These are phyloP conservation scores for Hypseocharis bilobata DNA, from an alignment of 441 rosid genomes.

Conservation along the genomic window DNA sequence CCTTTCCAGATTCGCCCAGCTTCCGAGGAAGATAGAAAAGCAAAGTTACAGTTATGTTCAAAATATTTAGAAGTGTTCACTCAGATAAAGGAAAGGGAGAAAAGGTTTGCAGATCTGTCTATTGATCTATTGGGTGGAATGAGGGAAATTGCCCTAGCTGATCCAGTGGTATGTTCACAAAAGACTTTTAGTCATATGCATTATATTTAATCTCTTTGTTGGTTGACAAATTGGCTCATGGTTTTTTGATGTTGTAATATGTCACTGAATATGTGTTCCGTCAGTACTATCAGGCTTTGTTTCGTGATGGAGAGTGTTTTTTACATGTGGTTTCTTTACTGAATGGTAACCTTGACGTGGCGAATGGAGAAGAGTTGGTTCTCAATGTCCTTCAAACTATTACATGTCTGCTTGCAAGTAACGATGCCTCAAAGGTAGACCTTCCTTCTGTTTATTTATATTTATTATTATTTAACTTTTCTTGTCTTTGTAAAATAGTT, in stretches of 20 bases:
- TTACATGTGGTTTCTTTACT: conserved; percentile 85
- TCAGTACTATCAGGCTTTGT: conserved; percentile 86
- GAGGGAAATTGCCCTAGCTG: conserved; percentile 64
- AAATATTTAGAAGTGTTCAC: conserved; percentile 89
- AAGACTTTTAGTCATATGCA: not conserved
- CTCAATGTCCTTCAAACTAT: conserved; percentile 83
- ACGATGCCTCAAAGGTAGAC: conserved; percentile 79
- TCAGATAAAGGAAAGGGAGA: conserved; percentile 79
- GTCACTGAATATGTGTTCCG: conserved; percentile 28
- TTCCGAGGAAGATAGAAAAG: conserved; percentile 59
- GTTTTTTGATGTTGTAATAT: conserved; percentile 18
- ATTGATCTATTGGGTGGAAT: conserved; percentile 75
- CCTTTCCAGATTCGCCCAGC: conserved; percentile 46
- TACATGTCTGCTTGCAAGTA: conserved; percentile 71
- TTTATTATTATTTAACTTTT: not conserved
- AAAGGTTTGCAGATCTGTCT: conserved; percentile 53
- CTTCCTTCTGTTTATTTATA: conserved; percentile 16
- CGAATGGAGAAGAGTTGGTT: conserved; percentile 73
- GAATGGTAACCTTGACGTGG: conserved; percentile 77
- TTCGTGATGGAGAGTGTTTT: conserved; percentile 94
- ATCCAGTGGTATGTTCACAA: conserved; percentile 68
- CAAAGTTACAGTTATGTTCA: conserved; percentile 70
- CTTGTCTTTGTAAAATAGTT: conserved; percentile 4
- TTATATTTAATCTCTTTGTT: not conserved
- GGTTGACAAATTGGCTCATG: not conserved